Evolutionary conservation across 2,329 filamentous ascomycete genomes (phyloP), one percentile per base, ranked within the genome.

Genomic region (Aspergillus unguis): DNA sequence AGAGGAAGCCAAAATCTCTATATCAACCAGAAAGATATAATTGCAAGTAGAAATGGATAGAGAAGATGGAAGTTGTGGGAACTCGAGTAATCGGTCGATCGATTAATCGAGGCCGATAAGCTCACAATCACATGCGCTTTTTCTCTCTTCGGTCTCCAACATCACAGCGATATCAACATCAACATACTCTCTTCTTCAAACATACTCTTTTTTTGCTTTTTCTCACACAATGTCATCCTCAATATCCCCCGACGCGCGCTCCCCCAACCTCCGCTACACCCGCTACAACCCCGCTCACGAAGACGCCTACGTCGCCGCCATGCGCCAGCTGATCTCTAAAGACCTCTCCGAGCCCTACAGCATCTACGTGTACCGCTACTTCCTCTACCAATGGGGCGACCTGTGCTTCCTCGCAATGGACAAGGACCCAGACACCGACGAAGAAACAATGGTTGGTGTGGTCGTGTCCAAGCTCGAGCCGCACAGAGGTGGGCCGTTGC

Each of bases 321-420:
- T 99, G 72, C 86, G 92, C 50, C 86, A 92, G 52, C 77, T 99
- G 67, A 99, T 99, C 65, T 94, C 92, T 41, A 95, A 92, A 65
- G 94, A 97, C 69, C 81, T 99, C 45, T 97, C 92, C 62, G 94
- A 99, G 72, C 94, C 94, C 1, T 99, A 99, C 72, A 97, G 92
- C 74, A 97, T 99, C 69, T 99, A 99, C 76, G 94, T 99, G 53
- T 99, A 97, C 72, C 85, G 94, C 31, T 99, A 99, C 71, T 99
- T 99, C 65, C 78, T 99, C 17, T 96, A 95, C 68, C 91, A 97
- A 81, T 99, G 94, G 94, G 88, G 89, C 4, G 87, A 97, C 67
- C 77, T 99, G n/a, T 99, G 94, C 73, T 97, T 90, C 73, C 89
- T 97, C 85, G 75, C 78, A 35, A 73, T 81, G 57, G 76, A 80